phyloP scores from a whole-genome alignment of 164 flowering plant genomes.

The Sedum album region DNA sequence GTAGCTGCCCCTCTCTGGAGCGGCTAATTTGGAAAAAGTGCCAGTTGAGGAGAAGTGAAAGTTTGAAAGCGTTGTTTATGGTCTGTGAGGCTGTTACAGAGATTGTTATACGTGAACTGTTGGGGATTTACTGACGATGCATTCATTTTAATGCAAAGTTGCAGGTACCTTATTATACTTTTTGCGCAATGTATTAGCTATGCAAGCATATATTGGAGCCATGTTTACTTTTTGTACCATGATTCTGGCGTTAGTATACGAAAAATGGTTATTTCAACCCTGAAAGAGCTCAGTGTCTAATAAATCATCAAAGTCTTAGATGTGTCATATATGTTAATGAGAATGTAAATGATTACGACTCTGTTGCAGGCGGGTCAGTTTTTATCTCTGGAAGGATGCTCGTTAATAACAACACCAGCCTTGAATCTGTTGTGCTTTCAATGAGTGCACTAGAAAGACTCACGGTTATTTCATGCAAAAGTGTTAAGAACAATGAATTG shows the following conservation, averaged over 20 bases:
- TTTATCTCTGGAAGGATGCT: slow-evolving; percentile 78
- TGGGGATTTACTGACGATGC: slow-evolving; percentile 74
- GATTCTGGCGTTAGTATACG: too few species aligned
- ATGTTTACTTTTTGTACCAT: too few species aligned
- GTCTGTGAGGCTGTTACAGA: slow-evolving; percentile 56
- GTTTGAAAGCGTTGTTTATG: slow-evolving; percentile 49
- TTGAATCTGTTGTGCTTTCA: slow-evolving; percentile 59
- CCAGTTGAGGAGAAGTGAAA: too few species aligned
- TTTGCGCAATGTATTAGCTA: neutral
- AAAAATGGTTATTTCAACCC: too few species aligned
- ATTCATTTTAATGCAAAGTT: slow-evolving; percentile 42
- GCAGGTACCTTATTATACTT: slow-evolving; percentile 40
- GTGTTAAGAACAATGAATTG: slow-evolving; percentile 61
- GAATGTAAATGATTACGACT: slow-evolving; percentile 6
- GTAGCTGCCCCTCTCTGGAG: slow-evolving; percentile 63
- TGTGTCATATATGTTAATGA: too few species aligned
- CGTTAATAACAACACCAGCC: slow-evolving; percentile 65
- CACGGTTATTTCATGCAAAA: slow-evolving; percentile 76
- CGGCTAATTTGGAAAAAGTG: slow-evolving; percentile 66
- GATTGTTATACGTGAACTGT: slow-evolving; percentile 59
- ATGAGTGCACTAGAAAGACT: slow-evolving; percentile 79
- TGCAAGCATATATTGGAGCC: too few species aligned
- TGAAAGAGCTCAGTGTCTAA: too few species aligned
- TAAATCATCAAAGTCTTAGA: too few species aligned
- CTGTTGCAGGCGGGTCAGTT: slow-evolving; percentile 57